These are phyloP conservation scores for Hemileia vastatrix DNA, from an alignment of 1,284 basidiomycete species.

Conservation along the genomic window DNA sequence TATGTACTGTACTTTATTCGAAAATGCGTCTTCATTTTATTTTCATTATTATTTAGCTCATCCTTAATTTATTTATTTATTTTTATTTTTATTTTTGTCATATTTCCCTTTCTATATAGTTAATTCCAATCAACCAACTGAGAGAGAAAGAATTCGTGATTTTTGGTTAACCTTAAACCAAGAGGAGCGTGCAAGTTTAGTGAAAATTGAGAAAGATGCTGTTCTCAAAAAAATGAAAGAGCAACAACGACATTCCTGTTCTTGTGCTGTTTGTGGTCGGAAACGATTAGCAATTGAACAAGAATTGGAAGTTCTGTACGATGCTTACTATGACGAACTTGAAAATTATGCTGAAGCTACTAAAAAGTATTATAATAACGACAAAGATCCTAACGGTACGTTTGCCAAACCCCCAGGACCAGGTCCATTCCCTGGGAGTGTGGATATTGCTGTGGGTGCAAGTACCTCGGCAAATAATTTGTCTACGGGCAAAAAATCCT, in stretches of 20 bases:
- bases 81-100: too few relatives aligned
- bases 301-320: constrained; percentile 97
- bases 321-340: constrained; percentile 99
- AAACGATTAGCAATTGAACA: constrained; percentile 97
- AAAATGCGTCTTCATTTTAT: too few relatives aligned
- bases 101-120: too few relatives aligned
- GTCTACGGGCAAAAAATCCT: constrained; percentile 46
- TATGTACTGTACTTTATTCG: too few relatives aligned
- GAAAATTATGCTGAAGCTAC: constrained; percentile 70
- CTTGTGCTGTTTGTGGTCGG: constrained; percentile 89
- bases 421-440: constrained; percentile 93
- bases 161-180: constrained; percentile 90
- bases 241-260: constrained; percentile 90
- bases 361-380: constrained; percentile 78
- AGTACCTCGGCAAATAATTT: constrained; percentile 67
- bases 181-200: constrained; percentile 75
- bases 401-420: constrained; percentile 85
- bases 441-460: constrained; percentile 63
- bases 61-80: too few relatives aligned
- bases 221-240: constrained; percentile 98
- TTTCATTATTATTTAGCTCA: too few relatives aligned
- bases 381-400: constrained; percentile 71
- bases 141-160: constrained; percentile 90
- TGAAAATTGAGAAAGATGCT: constrained; percentile 94
- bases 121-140: constrained; percentile 68